These are phyloP conservation scores for Citrullus colocynthis DNA, from an alignment of 306 rosid species.

Conservation along the genomic window DNA sequence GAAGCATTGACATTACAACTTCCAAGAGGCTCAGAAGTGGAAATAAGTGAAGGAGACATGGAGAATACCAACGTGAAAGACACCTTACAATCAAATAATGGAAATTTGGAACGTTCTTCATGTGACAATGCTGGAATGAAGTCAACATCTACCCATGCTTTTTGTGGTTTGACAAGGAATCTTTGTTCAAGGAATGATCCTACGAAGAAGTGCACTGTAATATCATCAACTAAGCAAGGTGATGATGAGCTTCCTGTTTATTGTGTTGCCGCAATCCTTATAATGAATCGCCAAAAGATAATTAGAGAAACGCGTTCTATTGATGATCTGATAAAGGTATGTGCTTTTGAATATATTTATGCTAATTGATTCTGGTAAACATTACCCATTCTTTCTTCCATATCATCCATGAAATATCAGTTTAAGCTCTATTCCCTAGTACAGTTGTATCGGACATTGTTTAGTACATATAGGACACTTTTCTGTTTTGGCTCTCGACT, in stretches of 20 bases:
- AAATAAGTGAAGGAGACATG: slow-evolving; percentile 26
- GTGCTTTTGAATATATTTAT: slow-evolving; percentile 19
- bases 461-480: not conserved
- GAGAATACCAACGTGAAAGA: slow-evolving; percentile 28
- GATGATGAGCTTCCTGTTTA: slow-evolving; percentile 62
- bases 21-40: slow-evolving; percentile 38
- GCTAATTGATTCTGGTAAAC: not conserved
- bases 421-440: not conserved
- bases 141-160: slow-evolving; percentile 35
- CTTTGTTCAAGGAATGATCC: slow-evolving; percentile 51
- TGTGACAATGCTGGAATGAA: slow-evolving; percentile 32
- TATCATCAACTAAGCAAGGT: slow-evolving; percentile 50
- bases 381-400: not conserved
- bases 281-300: slow-evolving; percentile 68
- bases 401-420: not conserved
- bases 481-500: not conserved
- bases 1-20: slow-evolving; percentile 55
- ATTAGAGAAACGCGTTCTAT: slow-evolving; percentile 67
- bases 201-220: slow-evolving; percentile 26
- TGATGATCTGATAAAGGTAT: slow-evolving; percentile 86
- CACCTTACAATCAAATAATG: slow-evolving; percentile 31
- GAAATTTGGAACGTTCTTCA: slow-evolving; percentile 20
- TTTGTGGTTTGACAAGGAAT: slow-evolving; percentile 71
- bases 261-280: slow-evolving; percentile 81
- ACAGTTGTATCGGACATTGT: not conserved